Conservation (phyloP, 345 rosid genomes). For the Eucalyptus cloeziana region DNA sequence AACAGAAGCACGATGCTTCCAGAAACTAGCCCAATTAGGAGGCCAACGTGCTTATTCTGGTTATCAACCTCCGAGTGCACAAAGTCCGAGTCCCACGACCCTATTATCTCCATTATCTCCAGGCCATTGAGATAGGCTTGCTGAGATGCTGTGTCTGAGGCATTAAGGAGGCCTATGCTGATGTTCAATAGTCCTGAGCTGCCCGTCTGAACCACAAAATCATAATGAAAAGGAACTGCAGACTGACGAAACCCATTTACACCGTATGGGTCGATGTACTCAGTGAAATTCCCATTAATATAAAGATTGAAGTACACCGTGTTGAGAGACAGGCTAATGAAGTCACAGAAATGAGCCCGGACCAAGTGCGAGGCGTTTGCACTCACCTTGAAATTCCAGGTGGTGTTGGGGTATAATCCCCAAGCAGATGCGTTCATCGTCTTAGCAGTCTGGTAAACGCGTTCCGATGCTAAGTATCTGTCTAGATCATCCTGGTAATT, state of each 20-base stretch:
- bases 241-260: no score
- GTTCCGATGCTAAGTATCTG: background rate
- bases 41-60: background rate
- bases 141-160: rapidly evolving
- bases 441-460: constrained; percentile 30
- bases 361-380: constrained; percentile 20
- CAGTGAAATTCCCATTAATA: no score
- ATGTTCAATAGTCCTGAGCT: no score
- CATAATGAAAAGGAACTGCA: no score
- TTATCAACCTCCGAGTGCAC: background rate
- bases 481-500: background rate
- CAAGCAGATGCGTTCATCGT: background rate
- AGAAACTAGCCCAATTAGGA: constrained; percentile 11
- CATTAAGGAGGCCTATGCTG: no score
- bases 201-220: no score
- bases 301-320: background rate
- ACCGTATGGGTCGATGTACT: no score
- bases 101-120: constrained; percentile 38
- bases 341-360: constrained; percentile 51
- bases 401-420: background rate
- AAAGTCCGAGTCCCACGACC: background rate
- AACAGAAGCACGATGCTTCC: constrained; percentile 6
- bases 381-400: constrained; percentile 36
- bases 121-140: constrained; percentile 37
- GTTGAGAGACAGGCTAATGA: background rate